A percentile compares a stretch with the other conserved stretches of the same genome.
phyloP scores from a whole-genome alignment of 2,329 filamentous ascomycete species.

The Chrysoporthe puriensis region DNA sequence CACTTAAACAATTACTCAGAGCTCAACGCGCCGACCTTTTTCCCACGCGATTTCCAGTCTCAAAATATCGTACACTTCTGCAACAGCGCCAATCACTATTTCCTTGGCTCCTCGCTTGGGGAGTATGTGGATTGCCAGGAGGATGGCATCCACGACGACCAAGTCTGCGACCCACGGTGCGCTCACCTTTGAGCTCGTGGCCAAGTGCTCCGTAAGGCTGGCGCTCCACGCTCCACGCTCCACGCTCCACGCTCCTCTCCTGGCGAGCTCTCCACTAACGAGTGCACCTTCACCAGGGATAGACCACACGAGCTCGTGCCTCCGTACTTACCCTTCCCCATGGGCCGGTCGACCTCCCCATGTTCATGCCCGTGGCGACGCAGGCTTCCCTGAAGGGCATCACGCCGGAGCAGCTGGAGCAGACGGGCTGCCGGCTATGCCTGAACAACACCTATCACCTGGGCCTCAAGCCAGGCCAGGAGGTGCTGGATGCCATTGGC shows the following conservation, averaged over 20 bases:
- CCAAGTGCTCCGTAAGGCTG: constrained; percentile 63
- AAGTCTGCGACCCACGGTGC: constrained; percentile 36
- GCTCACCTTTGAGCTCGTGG: constrained; percentile 38
- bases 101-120: neutral
- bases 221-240: neutral
- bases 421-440: constrained; percentile 86
- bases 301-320: constrained; percentile 95
- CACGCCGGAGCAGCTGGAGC: constrained; percentile 88
- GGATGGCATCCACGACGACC: constrained; percentile 33
- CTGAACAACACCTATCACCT: constrained; percentile 98
- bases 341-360: constrained; percentile 84
- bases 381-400: constrained; percentile 95
- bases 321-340: constrained; percentile 87
- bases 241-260: neutral
- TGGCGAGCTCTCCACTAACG: constrained; percentile 14
- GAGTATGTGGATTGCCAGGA: constrained; percentile 32
- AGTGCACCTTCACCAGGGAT: constrained; percentile 25
- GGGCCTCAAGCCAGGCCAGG: constrained; percentile 91
- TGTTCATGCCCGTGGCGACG: constrained; percentile 99
- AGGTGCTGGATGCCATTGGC: constrained; percentile 82
- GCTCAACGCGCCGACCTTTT: neutral
- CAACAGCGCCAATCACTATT: neutral
- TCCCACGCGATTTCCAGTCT: neutral
- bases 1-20: constrained; percentile 3
- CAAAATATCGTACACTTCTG: too few species aligned